Base-by-base conservation (phyloP, 768 basidiomycete genomes). In the Tylopilus subfusipes region DNA sequence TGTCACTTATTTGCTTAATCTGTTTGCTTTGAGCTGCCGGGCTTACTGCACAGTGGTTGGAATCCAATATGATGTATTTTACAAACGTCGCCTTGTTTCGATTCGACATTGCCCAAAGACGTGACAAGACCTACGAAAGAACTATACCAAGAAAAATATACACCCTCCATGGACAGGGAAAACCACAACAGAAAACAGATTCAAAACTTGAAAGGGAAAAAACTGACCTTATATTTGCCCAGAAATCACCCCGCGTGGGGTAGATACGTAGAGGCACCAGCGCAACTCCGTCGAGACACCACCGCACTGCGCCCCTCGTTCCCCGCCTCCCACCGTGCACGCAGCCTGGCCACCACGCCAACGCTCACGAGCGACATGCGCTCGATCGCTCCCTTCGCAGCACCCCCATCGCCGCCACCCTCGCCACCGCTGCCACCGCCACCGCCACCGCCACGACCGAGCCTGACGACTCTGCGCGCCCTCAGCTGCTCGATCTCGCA, bases 341-440 rank as follows among this genome's bases (percentile, higher is more conserved):
- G 56, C 36, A 67, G 25, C 40, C 31, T 67, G 2, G 65, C 54
- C 33, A 65, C 64, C 45, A 63, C 54, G 6, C 64, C 64, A 6
- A 54, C 48, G 29, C 52, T 4, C 10, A 31, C 40, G 24, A 58
- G 27, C 10, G 39, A n/a, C 36, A 46, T 21, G 2, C 36, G 52
- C 18, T 44, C 55, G 18, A 29, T 24, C 42, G 19, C 2, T 31
- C 25, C 39, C 14, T 18, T 49, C 14, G 24, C 52, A 16, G 19
- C 22, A 30, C 25, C 18, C 13, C 8, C 16, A 19, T 8, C 22
- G 24, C 25, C 18, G 18, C 8, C 16, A 19, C 11, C 30, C 3
- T 12, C 25, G 8, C 16, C 31, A 10, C 11, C 25, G 4, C 16
- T 18, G 18, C 5, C 13, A 2, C 8, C 42, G 2, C 14, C 9